These are phyloP conservation scores for Aspergillus cejpii DNA, from an alignment of 2,329 filamentous ascomycete species.

Conservation along the genomic window DNA sequence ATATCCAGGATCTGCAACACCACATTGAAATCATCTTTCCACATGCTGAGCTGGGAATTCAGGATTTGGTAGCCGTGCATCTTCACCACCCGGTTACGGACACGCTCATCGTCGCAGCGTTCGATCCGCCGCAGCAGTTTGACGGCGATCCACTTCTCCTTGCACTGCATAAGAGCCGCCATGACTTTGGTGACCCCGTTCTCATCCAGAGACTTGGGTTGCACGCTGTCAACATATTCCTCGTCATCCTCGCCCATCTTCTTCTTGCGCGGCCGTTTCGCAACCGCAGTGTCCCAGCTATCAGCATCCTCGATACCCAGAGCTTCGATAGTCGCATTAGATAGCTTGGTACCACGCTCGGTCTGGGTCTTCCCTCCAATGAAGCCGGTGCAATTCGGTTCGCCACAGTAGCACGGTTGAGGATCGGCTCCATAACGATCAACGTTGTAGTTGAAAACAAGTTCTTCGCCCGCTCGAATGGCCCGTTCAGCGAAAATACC, in stretches of 20 bases:
- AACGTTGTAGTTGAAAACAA: slow-evolving; percentile 99
- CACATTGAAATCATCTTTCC: slow-evolving; percentile 83
- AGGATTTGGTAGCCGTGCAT: slow-evolving; percentile 97
- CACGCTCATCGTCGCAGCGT: slow-evolving; percentile 74
- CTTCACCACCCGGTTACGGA: slow-evolving; percentile 80
- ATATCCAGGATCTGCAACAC: slow-evolving; percentile 85
- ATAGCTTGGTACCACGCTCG: slow-evolving; percentile 85
- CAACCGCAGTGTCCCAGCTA: slow-evolving; percentile 82
- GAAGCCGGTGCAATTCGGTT: slow-evolving; percentile 89
- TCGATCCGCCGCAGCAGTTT: slow-evolving; percentile 88
- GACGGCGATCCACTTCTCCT: slow-evolving; percentile 98
- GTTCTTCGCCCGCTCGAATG: slow-evolving; percentile 82
- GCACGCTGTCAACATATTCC: slow-evolving; percentile 86
- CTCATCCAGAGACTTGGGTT: slow-evolving; percentile 71
- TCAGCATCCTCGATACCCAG: slow-evolving; percentile 90
- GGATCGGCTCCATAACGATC: slow-evolving; percentile 96
- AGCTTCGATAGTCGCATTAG: slow-evolving; percentile 83
- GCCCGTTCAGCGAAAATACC: slow-evolving; percentile 88
- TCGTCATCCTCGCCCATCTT: slow-evolving; percentile 86
- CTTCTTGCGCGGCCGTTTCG: slow-evolving; percentile 89
- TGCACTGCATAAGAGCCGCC: slow-evolving; percentile 93
- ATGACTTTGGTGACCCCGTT: slow-evolving; percentile 87
- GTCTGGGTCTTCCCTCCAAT: slow-evolving; percentile 98
- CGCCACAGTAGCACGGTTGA: slow-evolving; percentile 92
- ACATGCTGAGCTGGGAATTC: slow-evolving; percentile 76